These are phyloP conservation scores for Bremia lactucae DNA, from an alignment of 352 stramenopile species.

Conservation along the genomic window DNA sequence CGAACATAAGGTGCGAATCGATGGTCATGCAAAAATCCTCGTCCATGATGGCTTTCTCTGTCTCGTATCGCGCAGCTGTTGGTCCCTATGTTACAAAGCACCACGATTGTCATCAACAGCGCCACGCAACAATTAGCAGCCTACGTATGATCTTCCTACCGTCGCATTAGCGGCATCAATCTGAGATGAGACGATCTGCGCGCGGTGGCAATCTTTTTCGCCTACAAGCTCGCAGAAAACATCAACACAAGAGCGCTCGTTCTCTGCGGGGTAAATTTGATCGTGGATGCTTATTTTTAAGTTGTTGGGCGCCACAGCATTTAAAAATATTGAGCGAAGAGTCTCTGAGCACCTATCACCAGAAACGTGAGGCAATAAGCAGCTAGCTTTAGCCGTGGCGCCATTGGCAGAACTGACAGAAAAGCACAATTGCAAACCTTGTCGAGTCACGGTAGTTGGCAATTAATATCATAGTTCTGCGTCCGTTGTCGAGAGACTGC, in stretches of 20 bases:
- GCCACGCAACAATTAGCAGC: not conserved
- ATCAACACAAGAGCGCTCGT: slow-evolving; percentile 56
- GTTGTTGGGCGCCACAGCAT: slow-evolving; percentile 42
- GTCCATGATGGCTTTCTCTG: slow-evolving; percentile 62
- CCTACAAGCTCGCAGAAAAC: slow-evolving; percentile 60
- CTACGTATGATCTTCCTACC: slow-evolving; percentile 14
- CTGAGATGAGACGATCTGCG: slow-evolving; percentile 55
- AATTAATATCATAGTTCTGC: slow-evolving; percentile 66
- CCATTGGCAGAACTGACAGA: too few species aligned
- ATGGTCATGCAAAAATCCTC: slow-evolving; percentile 77
- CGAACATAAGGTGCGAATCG: slow-evolving; percentile 73
- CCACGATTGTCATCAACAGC: slow-evolving; percentile 3
- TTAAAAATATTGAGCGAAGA: slow-evolving; percentile 71
- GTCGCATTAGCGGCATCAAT: slow-evolving; percentile 61
- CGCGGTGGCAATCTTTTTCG: slow-evolving; percentile 40
- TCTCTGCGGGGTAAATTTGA: slow-evolving; percentile 58
- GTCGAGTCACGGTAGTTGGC: slow-evolving; percentile 78
- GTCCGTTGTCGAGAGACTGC: slow-evolving; percentile 38
- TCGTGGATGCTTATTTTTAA: slow-evolving; percentile 56
- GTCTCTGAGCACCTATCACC: slow-evolving; percentile 53
- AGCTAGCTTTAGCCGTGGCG: too few species aligned
- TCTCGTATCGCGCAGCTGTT: slow-evolving; percentile 59
- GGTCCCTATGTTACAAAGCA: slow-evolving; percentile 32
- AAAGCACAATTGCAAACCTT: slow-evolving; percentile 29
- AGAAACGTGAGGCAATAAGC: too few species aligned